Evolutionary conservation across 345 rosid genomes (phyloP).

Genomic region (Sisymbrium irio): DNA sequence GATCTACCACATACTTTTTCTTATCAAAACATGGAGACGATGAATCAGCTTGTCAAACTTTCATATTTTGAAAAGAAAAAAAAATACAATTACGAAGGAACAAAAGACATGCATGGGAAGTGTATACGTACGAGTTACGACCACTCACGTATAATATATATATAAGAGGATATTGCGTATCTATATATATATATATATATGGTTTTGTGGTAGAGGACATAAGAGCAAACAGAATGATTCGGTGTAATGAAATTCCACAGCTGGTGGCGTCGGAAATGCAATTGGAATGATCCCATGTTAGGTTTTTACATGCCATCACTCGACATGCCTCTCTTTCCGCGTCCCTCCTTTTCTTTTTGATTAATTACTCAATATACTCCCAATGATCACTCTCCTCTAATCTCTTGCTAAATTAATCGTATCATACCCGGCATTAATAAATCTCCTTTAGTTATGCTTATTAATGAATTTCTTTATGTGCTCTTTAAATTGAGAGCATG

Average conservation of each 20-base stretch:
- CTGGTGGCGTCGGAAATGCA: conserved; percentile 31
- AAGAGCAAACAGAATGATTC: conserved; percentile 34
- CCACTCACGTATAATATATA: not conserved
- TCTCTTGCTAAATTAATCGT: conserved; percentile 9
- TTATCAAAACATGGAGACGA: not conserved
- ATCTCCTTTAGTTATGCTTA: not conserved
- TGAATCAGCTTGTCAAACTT: not conserved
- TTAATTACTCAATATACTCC: not conserved
- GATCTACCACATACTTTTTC: not conserved
- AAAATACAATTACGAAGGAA: not conserved
- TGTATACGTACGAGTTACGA: not conserved
- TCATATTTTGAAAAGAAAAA: not conserved
- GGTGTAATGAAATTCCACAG: conserved; percentile 21
- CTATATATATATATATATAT: not conserved
- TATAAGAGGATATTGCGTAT: not conserved
- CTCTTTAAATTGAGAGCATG: not conserved
- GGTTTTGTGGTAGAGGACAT: conserved; percentile 15
- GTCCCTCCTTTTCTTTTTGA: not conserved
- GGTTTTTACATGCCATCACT: conserved; percentile 36
- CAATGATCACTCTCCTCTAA: conserved; percentile 2
- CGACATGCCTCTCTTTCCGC: conserved; percentile 36
- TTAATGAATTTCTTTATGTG: not conserved
- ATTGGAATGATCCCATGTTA: conserved; percentile 37
- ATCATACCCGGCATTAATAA: not conserved
- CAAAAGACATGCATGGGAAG: not conserved